Percentiles rank a stretch among this genome's conserved stretches.
These are phyloP conservation scores for Mycena rosella DNA, from an alignment of 768 basidiomycete genomes.

Conservation along the genomic window DNA sequence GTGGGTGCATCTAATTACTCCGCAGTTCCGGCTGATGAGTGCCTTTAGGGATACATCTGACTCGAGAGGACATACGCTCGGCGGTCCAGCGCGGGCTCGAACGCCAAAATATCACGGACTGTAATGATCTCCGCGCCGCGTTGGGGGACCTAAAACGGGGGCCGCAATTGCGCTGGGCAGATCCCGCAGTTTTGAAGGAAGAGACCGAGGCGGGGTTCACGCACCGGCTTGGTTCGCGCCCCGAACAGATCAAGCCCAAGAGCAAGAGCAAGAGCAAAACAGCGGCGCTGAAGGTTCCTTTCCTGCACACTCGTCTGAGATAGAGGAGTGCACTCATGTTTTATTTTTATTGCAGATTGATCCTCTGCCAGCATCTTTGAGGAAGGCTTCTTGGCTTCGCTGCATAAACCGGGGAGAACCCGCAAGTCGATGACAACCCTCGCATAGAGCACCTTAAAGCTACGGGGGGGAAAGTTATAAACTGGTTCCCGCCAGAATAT, in stretches of 20 bases:
- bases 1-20: not conserved
- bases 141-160: not conserved
- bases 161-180: not conserved
- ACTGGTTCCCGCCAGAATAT: slow-evolving; percentile 98
- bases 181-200: slow-evolving; percentile 36
- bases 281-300: not conserved
- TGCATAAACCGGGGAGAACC: slow-evolving; percentile 94
- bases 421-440: slow-evolving; percentile 81
- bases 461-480: slow-evolving; percentile 88
- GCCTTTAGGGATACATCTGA: not conserved
- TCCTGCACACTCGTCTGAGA: too few relatives aligned
- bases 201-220: slow-evolving; percentile 60
- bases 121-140: not conserved
- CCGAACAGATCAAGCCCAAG: not conserved
- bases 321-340: too few relatives aligned
- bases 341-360: too few relatives aligned
- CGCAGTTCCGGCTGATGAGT: too few relatives aligned
- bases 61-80: not conserved
- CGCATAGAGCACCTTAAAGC: slow-evolving; percentile 83
- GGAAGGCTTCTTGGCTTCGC: slow-evolving; percentile 91
- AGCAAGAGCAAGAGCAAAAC: too few relatives aligned
- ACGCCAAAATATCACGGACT: not conserved
- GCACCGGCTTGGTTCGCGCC: slow-evolving; percentile 44
- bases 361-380: slow-evolving; percentile 75
- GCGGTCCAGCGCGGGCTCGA: not conserved